Conservation (phyloP, 2,329 filamentous ascomycete genomes). For the Nothophoma quercina region DNA sequence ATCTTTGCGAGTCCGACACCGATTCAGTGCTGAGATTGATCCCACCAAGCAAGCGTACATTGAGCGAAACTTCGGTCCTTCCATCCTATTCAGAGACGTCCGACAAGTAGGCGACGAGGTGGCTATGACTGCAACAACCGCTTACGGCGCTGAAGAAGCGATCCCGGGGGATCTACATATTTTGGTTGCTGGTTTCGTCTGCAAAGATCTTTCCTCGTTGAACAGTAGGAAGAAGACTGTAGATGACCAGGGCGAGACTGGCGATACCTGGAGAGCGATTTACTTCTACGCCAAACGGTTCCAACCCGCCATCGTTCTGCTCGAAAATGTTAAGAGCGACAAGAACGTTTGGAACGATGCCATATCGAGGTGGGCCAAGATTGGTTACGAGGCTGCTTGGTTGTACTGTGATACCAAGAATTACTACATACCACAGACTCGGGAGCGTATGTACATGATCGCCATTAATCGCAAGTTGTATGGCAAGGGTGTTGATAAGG, state of each 20-base stretch:
- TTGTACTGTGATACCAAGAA: constrained; percentile 71
- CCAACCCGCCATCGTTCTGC: constrained; percentile 68
- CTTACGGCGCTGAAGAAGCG: constrained; percentile 65
- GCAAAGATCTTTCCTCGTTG: constrained; percentile 75
- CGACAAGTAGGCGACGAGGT: constrained; percentile 53
- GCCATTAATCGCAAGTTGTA: constrained; percentile 48
- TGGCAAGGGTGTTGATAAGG: constrained; percentile 21
- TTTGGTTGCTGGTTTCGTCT: constrained; percentile 76
- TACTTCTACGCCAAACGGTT: constrained; percentile 63
- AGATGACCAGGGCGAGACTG: constrained; percentile 68
- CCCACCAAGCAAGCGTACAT: constrained; percentile 58
- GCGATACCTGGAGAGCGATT: constrained; percentile 70
- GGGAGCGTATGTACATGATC: constrained; percentile 55
- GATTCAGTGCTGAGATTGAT: constrained; percentile 58
- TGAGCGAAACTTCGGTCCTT: constrained; percentile 54
- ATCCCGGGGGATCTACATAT: constrained; percentile 69
- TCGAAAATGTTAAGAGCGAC: constrained; percentile 71
- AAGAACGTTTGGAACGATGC: constrained; percentile 66
- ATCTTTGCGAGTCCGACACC: constrained; percentile 45
- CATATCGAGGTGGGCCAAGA: constrained; percentile 52
- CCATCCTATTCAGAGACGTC: constrained; percentile 55
- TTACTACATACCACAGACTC: constrained; percentile 76
- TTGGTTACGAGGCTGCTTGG: constrained; percentile 64
- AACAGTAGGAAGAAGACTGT: constrained; percentile 65
- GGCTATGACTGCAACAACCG: constrained; percentile 66